A percentile compares a stretch with the other conserved stretches of the same genome.
phyloP scores from a whole-genome alignment of 73 alveolate species.

The Uronychia binucleata region DNA sequence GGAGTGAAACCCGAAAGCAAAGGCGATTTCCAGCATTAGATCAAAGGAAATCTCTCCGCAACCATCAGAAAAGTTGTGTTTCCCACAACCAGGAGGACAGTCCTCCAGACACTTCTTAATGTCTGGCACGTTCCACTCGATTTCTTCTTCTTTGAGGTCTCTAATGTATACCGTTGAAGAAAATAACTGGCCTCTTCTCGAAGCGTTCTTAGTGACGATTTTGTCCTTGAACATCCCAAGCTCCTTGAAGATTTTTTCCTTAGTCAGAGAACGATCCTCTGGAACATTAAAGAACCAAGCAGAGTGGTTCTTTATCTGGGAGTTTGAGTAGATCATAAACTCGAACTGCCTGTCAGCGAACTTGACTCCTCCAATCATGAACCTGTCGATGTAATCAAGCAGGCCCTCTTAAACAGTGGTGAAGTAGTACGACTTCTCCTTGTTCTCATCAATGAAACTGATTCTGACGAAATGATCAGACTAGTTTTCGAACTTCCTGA shows the following conservation, averaged over 20 bases:
- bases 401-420: not conserved
- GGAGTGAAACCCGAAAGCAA: not conserved
- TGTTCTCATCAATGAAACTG: slow-evolving; percentile 10
- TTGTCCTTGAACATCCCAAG: slow-evolving; percentile 28
- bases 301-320: slow-evolving; percentile 58
- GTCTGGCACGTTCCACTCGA: not conserved
- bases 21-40: not conserved
- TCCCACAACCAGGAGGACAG: slow-evolving; percentile 3
- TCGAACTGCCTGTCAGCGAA: slow-evolving; percentile 27
- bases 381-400: slow-evolving; percentile 12
- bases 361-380: slow-evolving; percentile 14
- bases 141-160: slow-evolving; percentile 11
- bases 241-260: slow-evolving; percentile 13
- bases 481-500: slow-evolving; percentile 22
- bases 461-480: slow-evolving; percentile 42
- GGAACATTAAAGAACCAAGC: slow-evolving; percentile 48
- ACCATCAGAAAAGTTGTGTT: slow-evolving; percentile 55
- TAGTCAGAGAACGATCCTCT: not conserved
- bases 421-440: slow-evolving; percentile 1
- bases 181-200: slow-evolving; percentile 63
- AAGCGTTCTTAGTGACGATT: slow-evolving; percentile 31
- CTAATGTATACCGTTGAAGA: slow-evolving; percentile 32
- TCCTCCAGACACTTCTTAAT: too few relatives aligned
- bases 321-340: slow-evolving; percentile 56
- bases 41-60: slow-evolving; percentile 49